Base-by-base conservation (phyloP, 805 yeast genomes). In the Nakazawaea molendinolei region DNA sequence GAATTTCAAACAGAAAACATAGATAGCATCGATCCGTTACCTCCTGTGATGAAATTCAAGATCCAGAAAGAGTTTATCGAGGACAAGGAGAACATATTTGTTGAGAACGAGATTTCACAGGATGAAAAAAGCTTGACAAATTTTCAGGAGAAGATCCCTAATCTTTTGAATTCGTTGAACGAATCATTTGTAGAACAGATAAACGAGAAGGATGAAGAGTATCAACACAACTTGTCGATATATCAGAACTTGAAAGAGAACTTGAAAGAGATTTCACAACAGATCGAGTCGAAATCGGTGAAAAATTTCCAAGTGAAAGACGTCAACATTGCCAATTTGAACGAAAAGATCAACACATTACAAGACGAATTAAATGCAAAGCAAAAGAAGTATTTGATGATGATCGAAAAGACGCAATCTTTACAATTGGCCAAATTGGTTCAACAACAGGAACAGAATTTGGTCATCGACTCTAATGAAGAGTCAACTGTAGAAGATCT, bases 361-460 rank as follows among this genome's bases (percentile, higher is more conserved):
- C 50, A 28, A 26, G 21, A 36, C 18, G 30, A 42, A 36, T 13
- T 24, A 16, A 9, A 21, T 22, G 15, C 15, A 12, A 28, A 28
- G 21, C 38, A 35, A 29, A 23, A 27, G 8, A 16, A 35, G 8
- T 35, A 35, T 15, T 14, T 35, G 7, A 31, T 18, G 33, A 32
- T 56, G 17, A 47, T 49, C 22, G 89, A 81, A 52, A 67, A 83
- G 34, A 63, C 79, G 1, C 89, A 81, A 51, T 78, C 86, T 1
- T 56, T 75, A 45, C 69, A 68, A 42, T 50, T 76, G 42, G 85
- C 84, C 0, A 65, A 70, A 39, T 44, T 71, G 14, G 85, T 75
- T 0, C 75, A 77, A 40, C 65, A 61, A 29, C 77, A 76, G 44
- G 86, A 59, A 39, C 41, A 10, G 28, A 20, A n/a, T 17, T 20